These are phyloP conservation scores for Apiospora hydei DNA, from an alignment of 2,329 filamentous ascomycete genomes.

Conservation along the genomic window DNA sequence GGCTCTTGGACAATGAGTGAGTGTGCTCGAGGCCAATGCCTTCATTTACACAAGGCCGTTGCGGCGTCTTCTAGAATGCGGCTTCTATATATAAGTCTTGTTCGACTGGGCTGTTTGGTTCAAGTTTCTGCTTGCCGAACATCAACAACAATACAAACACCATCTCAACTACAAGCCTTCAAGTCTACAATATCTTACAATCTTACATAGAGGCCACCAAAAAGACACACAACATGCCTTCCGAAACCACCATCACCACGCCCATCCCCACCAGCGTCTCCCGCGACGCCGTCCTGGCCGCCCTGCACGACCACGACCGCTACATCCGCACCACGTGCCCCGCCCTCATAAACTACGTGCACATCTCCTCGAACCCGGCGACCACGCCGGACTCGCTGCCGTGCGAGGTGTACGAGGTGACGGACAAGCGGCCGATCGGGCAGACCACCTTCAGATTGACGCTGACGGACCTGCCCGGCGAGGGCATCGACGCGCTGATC, in stretches of 20 bases:
- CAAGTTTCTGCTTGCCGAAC: too few species aligned
- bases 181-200: too few species aligned
- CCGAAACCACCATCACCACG: conserved; percentile 50
- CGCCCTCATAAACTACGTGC: conserved; percentile 35
- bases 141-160: not conserved
- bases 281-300: conserved; percentile 34
- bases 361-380: conserved; percentile 19
- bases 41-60: not conserved
- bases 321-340: conserved; percentile 40
- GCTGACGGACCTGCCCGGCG: conserved; percentile 34
- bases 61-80: not conserved
- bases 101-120: too few species aligned
- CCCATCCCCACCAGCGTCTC: conserved; percentile 37
- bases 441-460: conserved; percentile 38
- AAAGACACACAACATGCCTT: conserved; percentile 31
- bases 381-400: conserved; percentile 17
- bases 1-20: not conserved
- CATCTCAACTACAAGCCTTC: not conserved
- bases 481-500: conserved; percentile 37
- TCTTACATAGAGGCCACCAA: too few species aligned
- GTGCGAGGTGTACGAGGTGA: conserved; percentile 36
- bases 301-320: conserved; percentile 57
- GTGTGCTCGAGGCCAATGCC: not conserved
- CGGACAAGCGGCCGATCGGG: conserved; percentile 50
- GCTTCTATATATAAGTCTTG: not conserved